Evolutionary conservation across 805 yeast genomes (phyloP).

Genomic region (Zygosaccharomyces siamensis): DNA sequence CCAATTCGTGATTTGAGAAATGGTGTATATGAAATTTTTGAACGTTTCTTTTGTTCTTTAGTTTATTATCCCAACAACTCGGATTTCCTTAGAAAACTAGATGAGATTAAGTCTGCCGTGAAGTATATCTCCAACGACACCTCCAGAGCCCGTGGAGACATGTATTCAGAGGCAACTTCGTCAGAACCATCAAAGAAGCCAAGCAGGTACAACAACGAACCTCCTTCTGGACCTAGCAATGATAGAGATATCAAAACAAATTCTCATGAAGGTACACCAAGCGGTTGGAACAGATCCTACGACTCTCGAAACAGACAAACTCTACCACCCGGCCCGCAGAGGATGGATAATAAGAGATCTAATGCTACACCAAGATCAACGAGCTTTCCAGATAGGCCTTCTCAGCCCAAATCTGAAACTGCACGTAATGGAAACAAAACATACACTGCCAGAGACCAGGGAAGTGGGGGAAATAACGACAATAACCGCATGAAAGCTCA

Average conservation of each 20-base stretch:
- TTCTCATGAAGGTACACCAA: slow-evolving; percentile 3
- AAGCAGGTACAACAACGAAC: slow-evolving; percentile 17
- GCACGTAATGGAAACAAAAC: slow-evolving; percentile 1
- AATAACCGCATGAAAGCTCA: slow-evolving; percentile 3
- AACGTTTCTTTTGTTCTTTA: slow-evolving; percentile 16
- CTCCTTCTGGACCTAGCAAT: not conserved
- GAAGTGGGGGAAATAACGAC: not conserved
- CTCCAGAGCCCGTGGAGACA: slow-evolving; percentile 7
- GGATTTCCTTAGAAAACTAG: slow-evolving; percentile 14
- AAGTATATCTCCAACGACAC: slow-evolving; percentile 7
- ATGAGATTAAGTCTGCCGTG: slow-evolving; percentile 8
- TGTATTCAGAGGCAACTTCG: slow-evolving; percentile 13
- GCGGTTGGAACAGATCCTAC: not conserved
- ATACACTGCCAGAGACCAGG: slow-evolving; percentile 3
- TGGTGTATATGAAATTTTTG: slow-evolving; percentile 8
- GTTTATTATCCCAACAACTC: slow-evolving; percentile 14
- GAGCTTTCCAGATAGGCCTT: slow-evolving; percentile 13
- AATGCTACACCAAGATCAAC: slow-evolving; percentile 10
- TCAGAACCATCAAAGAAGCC: slow-evolving; percentile 9
- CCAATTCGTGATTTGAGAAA: slow-evolving; percentile 14
- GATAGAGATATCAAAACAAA: not conserved
- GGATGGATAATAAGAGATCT: slow-evolving; percentile 5
- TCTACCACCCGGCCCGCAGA: slow-evolving; percentile 1
- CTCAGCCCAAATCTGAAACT: slow-evolving; percentile 6
- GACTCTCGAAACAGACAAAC: slow-evolving; percentile 6